These are phyloP conservation scores for Paxillus rubicundulus DNA, from an alignment of 768 basidiomycete species.

Conservation along the genomic window DNA sequence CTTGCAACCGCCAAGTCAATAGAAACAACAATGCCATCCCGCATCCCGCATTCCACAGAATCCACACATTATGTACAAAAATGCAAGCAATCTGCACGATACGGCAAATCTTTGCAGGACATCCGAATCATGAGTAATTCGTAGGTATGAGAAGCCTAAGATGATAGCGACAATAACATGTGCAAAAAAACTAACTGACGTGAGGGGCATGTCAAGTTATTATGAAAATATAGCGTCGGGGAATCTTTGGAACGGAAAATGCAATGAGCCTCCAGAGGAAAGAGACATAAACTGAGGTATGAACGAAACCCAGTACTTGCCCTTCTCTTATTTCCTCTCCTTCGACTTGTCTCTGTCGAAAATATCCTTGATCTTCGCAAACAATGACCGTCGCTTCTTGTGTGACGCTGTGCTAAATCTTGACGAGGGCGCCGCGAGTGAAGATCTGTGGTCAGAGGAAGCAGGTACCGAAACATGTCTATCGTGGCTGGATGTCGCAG, in stretches of 20 bases:
- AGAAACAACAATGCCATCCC: constrained; percentile 2
- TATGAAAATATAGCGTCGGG: not conserved
- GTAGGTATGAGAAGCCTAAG: constrained; percentile 20
- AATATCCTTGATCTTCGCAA: constrained; percentile 50
- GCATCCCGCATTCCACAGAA: not conserved
- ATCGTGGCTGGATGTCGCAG: not conserved
- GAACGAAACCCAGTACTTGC: constrained; percentile 11
- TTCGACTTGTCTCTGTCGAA: constrained; percentile 51
- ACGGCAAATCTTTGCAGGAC: not conserved
- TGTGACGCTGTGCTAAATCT: constrained; percentile 34
- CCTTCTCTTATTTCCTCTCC: constrained; percentile 37
- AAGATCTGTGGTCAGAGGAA: not conserved
- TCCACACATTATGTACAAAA: constrained; percentile 17
- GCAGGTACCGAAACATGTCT: not conserved
- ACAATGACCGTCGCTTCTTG: constrained; percentile 54
- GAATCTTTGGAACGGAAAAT: not conserved
- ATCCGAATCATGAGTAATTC: constrained; percentile 8
- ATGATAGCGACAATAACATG: constrained; percentile 8
- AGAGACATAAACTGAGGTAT: not conserved
- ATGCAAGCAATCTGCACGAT: constrained; percentile 11
- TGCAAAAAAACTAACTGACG: constrained; percentile 9
- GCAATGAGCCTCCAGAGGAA: not conserved
- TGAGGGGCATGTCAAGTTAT: constrained; percentile 21
- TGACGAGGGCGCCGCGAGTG: constrained; percentile 31
- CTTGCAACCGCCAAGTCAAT: not conserved